phyloP scores from a whole-genome alignment of 1,284 basidiomycete genomes.

The Ganoderma lingzhi region DNA sequence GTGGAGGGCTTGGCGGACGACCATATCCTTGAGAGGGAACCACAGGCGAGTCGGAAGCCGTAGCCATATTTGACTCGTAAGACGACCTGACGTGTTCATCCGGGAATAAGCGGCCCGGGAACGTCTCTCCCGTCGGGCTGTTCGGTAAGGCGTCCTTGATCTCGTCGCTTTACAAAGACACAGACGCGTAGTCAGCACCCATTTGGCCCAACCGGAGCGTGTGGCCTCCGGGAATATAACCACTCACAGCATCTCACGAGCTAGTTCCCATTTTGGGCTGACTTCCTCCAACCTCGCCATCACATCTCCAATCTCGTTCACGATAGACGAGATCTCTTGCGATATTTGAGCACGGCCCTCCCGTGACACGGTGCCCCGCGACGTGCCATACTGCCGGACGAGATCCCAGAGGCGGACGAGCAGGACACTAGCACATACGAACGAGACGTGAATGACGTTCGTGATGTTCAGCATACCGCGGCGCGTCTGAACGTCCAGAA shows the following conservation, averaged over 20 bases:
- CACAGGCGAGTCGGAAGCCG: conserved; percentile 1
- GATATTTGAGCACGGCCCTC: conserved; percentile 26
- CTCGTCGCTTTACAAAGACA: conserved; percentile 29
- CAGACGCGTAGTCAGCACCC: conserved; percentile 6
- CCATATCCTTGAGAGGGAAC: background rate
- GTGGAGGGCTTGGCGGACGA: conserved; percentile 16
- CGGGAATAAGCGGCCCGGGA: conserved; percentile 8
- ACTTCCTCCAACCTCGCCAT: conserved; percentile 39
- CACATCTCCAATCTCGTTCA: conserved; percentile 36
- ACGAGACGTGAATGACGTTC: conserved; percentile 40
- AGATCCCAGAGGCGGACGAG: conserved; percentile 43
- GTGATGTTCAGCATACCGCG: conserved; percentile 46
- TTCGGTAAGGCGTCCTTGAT: conserved; percentile 35
- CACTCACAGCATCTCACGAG: conserved; percentile 39
- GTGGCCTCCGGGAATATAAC: conserved; percentile 5
- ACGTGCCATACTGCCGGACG: conserved; percentile 34
- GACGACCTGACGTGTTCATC: conserved; percentile 8
- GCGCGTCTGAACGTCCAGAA: conserved; percentile 59
- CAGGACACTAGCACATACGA: conserved; percentile 39
- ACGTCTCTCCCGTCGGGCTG: conserved; percentile 25
- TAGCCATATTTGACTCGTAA: conserved; percentile 11
- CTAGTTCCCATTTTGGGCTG: conserved; percentile 40
- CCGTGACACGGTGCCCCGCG: conserved; percentile 17
- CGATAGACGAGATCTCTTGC: conserved; percentile 34
- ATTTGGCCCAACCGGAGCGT: background rate